Base-by-base conservation (phyloP, 352 stramenopile genomes). In the Phytopythium chamaehyphon region DNA sequence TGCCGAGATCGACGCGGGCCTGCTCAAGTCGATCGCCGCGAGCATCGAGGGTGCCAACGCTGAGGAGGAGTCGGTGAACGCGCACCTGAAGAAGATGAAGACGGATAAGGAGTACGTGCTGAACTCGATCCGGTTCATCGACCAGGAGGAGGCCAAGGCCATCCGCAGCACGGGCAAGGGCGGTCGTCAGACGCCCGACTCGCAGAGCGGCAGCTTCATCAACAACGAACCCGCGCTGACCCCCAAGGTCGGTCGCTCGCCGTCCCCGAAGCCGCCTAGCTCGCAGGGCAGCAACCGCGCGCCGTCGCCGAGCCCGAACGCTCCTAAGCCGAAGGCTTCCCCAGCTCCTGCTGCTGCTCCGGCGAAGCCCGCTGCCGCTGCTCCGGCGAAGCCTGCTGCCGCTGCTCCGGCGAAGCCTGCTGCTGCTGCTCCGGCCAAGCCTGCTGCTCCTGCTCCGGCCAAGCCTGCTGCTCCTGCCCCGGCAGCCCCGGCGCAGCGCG, bases 41-140 rank as follows among this genome's bases (percentile, higher is more conserved):
- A 76, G 81, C 43, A 55, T 85, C 24, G 68, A 84, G 47, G 44
- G 54, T 7, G 76, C 76, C 40, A 67, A 65, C 35, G 72, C 66
- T 9, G 84, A 94, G 54, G 84, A 94, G 57, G 66, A 79, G 18
- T 65, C 77, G 19, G 84, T 94, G 19, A 67, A 67, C 23, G 57
- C 66, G 14, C 71, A 84, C 44, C 54, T 94, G 2, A 86, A 92
- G 60, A 90, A 87, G 67, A 90, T 94, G 76, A 90, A 91, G 71
- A 73, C 66, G 43, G 79, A 89, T 69, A 92, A 92, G 73, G 84
- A 94, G 66, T 90, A 91, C 62, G 78, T 94, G 63, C 74, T 94
- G 2, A 94, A 94, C 71, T 88, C 77, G 62, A 87, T 94, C 53
- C 84, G 84, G 46, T 91, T 94, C 56, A 92, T 94, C 69, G 84